A percentile compares a stretch with the other conserved stretches of the same genome.
Conservation (phyloP, 2,329 filamentous ascomycete species). For the Lachnum nothofagi region DNA sequence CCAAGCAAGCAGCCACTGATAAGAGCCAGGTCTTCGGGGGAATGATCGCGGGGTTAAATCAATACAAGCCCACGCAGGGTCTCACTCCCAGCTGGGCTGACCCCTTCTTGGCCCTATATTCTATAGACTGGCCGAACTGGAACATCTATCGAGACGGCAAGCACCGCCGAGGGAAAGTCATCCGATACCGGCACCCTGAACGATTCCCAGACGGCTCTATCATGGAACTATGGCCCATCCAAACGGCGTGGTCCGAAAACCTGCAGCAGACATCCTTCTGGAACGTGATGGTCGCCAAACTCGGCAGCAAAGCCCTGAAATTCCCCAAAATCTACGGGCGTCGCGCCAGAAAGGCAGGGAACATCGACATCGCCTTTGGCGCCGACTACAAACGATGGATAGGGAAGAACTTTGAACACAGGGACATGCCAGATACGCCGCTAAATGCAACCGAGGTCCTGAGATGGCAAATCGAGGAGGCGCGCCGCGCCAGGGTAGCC, state of each 20-base stretch:
- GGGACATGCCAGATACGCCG: neutral
- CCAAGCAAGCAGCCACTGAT: neutral
- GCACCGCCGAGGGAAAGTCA: neutral
- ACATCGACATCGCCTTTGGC: neutral
- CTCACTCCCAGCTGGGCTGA: too few relatives aligned
- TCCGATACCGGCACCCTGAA: neutral
- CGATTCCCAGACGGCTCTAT: neutral
- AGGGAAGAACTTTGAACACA: neutral
- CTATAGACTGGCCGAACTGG: neutral
- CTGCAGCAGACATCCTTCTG: neutral
- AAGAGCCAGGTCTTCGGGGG: neutral
- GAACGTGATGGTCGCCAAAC: neutral
- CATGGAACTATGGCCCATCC: neutral
- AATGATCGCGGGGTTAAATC: neutral
- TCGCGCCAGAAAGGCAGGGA: neutral
- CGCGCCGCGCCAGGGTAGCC: neutral
- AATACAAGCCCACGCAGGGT: too few relatives aligned
- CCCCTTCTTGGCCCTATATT: neutral
- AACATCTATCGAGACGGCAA: neutral
- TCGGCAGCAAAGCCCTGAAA: neutral
- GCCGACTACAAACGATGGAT: neutral
- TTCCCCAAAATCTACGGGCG: neutral
- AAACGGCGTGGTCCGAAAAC: neutral
- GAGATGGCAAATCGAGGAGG: neutral
- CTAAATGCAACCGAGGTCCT: neutral